Evolutionary conservation across 2,329 filamentous ascomycete genomes (phyloP).

Genomic region (Colletotrichum sp.): DNA sequence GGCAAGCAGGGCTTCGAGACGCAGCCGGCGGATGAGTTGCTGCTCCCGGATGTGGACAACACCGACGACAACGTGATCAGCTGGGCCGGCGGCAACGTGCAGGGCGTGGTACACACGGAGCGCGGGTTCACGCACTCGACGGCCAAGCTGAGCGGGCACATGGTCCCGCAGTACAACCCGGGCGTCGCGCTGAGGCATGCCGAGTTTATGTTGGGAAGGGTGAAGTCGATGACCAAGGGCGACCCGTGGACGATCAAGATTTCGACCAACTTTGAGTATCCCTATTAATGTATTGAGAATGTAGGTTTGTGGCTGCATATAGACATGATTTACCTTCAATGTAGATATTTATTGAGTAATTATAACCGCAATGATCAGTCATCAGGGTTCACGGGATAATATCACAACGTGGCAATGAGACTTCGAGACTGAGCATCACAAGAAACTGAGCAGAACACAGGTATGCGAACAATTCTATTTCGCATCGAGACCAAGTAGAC

Average conservation of each 20-base stretch:
- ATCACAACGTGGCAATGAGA: not conserved
- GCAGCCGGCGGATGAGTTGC: constrained; percentile 66
- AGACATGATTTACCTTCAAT: not conserved
- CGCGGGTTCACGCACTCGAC: constrained; percentile 75
- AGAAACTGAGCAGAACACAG: not conserved
- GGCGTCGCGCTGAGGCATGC: constrained; percentile 72
- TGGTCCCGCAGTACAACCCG: constrained; percentile 72
- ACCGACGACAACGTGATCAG: constrained; percentile 38
- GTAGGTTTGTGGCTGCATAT: not conserved
- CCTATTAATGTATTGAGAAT: not conserved
- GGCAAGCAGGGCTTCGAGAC: constrained; percentile 73
- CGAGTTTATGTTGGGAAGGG: constrained; percentile 76
- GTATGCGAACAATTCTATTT: not conserved
- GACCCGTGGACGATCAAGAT: constrained; percentile 5
- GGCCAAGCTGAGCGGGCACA: constrained; percentile 70
- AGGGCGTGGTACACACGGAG: constrained; percentile 76
- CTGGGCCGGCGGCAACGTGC: constrained; percentile 65
- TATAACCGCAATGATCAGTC: not conserved
- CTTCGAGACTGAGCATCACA: not conserved
- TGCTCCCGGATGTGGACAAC: constrained; percentile 55
- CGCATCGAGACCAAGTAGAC: not conserved
- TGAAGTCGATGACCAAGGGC: constrained; percentile 40
- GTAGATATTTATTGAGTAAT: not conserved
- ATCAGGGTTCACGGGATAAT: not conserved
- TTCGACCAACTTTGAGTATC: not conserved